Conservation (phyloP, 371 early-diverging fungal genomes). For the Zychaea mexicana region DNA sequence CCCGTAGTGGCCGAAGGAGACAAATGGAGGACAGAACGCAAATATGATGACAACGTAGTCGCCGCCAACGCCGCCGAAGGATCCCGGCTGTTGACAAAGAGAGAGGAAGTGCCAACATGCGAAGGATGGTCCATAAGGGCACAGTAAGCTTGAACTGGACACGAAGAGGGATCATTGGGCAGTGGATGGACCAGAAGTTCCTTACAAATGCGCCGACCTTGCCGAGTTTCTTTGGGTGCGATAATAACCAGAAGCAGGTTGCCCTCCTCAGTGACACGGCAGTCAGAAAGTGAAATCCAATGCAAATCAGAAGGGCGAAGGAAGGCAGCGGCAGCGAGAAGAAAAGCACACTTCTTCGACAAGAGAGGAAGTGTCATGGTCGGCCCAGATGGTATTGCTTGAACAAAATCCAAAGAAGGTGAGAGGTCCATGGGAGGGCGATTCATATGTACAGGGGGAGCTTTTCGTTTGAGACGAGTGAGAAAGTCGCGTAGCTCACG, state of each 20-base stretch:
- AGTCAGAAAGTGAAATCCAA: background rate
- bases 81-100: background rate
- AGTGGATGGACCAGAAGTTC: background rate
- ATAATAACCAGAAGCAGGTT: conserved; percentile 32
- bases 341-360: conserved; percentile 4
- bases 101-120: background rate
- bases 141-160: background rate
- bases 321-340: conserved; percentile 6
- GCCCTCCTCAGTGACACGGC: background rate
- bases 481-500: background rate
- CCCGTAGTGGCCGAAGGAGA: background rate
- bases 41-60: background rate
- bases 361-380: background rate
- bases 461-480: background rate
- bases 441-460: background rate
- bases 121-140: background rate
- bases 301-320: conserved; percentile 5
- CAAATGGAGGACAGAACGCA: background rate
- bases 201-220: background rate
- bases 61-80: background rate
- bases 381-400: background rate
- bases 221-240: conserved; percentile 40
- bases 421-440: background rate
- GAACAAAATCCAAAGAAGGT: background rate
- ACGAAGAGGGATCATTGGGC: background rate